These are phyloP conservation scores for Bondarzewia mesenterica DNA, from an alignment of 1,284 basidiomycete genomes.

Conservation along the genomic window DNA sequence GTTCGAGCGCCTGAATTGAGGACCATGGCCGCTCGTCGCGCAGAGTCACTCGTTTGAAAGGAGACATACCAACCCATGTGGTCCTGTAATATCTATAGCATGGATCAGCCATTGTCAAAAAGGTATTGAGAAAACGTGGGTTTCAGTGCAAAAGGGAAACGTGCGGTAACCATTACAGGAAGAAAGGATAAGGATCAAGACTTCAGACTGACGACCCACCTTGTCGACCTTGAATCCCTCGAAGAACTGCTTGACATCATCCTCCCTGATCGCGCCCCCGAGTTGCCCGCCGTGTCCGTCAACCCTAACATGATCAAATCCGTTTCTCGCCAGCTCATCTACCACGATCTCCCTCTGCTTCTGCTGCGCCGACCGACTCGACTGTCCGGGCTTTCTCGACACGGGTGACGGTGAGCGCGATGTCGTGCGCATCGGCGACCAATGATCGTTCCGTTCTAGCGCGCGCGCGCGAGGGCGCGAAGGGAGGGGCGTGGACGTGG, in stretches of 20 bases:
- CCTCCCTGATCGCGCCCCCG: conserved; percentile 47
- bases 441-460: conserved; percentile 9
- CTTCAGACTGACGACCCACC: conserved; percentile 34
- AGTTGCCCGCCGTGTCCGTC: conserved; percentile 37
- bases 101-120: too few relatives aligned
- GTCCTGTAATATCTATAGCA: conserved; percentile 62
- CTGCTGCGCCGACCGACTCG: conserved; percentile 19
- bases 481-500: conserved; percentile 13
- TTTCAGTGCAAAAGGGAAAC: too few relatives aligned
- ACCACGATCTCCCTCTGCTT: conserved; percentile 40
- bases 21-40: conserved; percentile 53
- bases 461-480: conserved; percentile 1
- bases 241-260: conserved; percentile 55
- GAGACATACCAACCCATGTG: conserved; percentile 63
- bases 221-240: conserved; percentile 56
- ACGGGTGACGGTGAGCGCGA: conserved; percentile 43
- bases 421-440: conserved; percentile 14
- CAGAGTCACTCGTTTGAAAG: conserved; percentile 49
- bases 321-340: conserved; percentile 49
- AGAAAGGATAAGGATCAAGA: too few relatives aligned
- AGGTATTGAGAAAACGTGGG: too few relatives aligned
- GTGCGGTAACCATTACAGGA: too few relatives aligned
- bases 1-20: conserved; percentile 35
- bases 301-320: conserved; percentile 55
- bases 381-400: conserved; percentile 25